Evolutionary conservation across 2,329 filamentous ascomycete genomes (phyloP).

Genomic region (Plectosphaerella cucumerina): DNA sequence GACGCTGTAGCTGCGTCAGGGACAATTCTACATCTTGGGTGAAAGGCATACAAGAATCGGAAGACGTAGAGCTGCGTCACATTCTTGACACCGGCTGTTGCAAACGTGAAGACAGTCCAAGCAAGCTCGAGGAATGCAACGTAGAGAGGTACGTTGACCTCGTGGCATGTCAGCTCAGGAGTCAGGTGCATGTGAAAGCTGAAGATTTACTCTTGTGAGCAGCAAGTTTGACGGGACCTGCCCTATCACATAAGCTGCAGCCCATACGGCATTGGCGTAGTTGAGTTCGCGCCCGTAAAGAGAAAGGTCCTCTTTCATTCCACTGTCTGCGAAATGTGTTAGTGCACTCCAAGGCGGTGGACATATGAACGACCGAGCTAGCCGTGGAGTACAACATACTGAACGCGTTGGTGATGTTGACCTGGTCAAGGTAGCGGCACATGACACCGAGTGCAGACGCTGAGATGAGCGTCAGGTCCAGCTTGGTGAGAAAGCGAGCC

Average conservation of each 20-base stretch:
- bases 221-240: constrained; percentile 22
- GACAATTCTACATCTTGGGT: too few relatives aligned
- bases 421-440: constrained; percentile 20
- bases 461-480: constrained; percentile 20
- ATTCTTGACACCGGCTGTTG: constrained; percentile 16
- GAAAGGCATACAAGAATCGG: constrained; percentile 15
- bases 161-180: neutral
- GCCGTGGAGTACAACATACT: constrained; percentile 7
- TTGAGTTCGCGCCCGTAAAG: constrained; percentile 26
- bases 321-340: constrained; percentile 14
- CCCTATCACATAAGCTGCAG: constrained; percentile 23
- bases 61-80: constrained; percentile 20
- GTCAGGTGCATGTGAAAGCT: neutral
- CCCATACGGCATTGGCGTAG: constrained; percentile 23
- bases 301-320: constrained; percentile 24
- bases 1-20: constrained; percentile 10
- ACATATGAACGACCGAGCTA: too few relatives aligned
- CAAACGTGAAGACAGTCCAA: constrained; percentile 21
- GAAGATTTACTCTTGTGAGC: constrained; percentile 15
- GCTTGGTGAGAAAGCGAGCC: constrained; percentile 19
- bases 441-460: constrained; percentile 19
- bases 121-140: constrained; percentile 16
- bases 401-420: constrained; percentile 22
- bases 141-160: constrained; percentile 19
- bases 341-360: too few relatives aligned